Percentiles rank a stretch among this genome's conserved stretches.
These are phyloP conservation scores for Phytophthora pini DNA, from an alignment of 352 stramenopile species.

Conservation along the genomic window DNA sequence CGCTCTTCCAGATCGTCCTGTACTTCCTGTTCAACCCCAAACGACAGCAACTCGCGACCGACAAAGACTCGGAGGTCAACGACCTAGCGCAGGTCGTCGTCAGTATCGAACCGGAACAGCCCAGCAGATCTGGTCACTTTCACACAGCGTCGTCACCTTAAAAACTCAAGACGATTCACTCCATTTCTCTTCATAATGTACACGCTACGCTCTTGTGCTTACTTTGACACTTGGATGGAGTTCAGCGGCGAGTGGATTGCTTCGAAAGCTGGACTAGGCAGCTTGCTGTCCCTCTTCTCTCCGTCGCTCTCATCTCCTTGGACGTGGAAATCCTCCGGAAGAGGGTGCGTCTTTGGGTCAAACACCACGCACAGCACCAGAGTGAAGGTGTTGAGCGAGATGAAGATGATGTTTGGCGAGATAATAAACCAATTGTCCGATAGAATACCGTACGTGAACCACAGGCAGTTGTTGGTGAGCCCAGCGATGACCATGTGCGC, in stretches of 20 bases:
- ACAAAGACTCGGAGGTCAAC: slow-evolving; percentile 1
- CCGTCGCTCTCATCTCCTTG: slow-evolving; percentile 14
- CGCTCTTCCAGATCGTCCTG: slow-evolving; percentile 44
- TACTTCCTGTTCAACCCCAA: slow-evolving; percentile 45
- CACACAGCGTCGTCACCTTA: slow-evolving; percentile 4
- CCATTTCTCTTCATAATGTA: too few relatives aligned
- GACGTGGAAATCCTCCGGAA: slow-evolving; percentile 31
- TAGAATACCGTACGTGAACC: slow-evolving; percentile 44
- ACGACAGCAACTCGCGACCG: slow-evolving; percentile 9
- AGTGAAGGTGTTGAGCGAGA: slow-evolving; percentile 34
- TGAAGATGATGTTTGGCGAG: slow-evolving; percentile 39
- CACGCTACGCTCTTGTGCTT: not conserved
- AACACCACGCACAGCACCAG: slow-evolving; percentile 34
- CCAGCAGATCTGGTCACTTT: slow-evolving; percentile 6
- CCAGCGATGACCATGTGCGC: slow-evolving; percentile 34
- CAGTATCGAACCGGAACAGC: not conserved
- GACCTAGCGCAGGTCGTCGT: slow-evolving; percentile 3
- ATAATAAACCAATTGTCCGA: slow-evolving; percentile 45
- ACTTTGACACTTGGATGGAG: slow-evolving; percentile 25
- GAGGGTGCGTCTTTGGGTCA: slow-evolving; percentile 37
- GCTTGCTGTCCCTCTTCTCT: slow-evolving; percentile 16
- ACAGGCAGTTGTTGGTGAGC: slow-evolving; percentile 32
- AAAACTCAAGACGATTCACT: not conserved
- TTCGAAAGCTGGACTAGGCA: slow-evolving; percentile 35
- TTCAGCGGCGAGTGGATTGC: slow-evolving; percentile 37